Evolutionary conservation across 2,329 filamentous ascomycete species (phyloP), one percentile per base, ranked within the genome.

Genomic region (Fusarium keratoplasticum): DNA sequence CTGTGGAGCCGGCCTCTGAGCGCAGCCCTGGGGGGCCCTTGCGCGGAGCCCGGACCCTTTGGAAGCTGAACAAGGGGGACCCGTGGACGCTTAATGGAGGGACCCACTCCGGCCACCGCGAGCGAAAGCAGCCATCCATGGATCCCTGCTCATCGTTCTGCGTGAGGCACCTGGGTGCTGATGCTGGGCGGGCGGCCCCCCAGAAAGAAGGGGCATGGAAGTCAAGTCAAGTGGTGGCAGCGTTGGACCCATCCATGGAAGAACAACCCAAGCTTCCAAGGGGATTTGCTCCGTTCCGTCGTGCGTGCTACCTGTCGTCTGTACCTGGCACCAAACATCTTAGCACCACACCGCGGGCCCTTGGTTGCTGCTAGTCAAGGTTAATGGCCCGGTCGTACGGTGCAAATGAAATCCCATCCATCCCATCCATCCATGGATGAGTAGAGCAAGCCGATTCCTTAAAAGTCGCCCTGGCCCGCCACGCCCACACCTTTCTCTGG

Each of bases 331-430:
- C 72, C 75, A 67, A 76, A 70, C 63, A 66, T 54, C 64, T 71
- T 74, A 75, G 72, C 64, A 71, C 72, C 65, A 70, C 68, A 76
- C 74, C 73, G 54, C 69, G 67, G 66, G 44, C 68, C 55, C 70
- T 64, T 76, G 69, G 68, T 74, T 72, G 73, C 66, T 72, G 55
- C 74, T 55, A 67, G 63, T 63, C 69, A 72, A 77, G 70, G 67
- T 76, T 67, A 54, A 76, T 66, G 64, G 63, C 73, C 73, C 67
- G 69, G 76, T 78, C 74, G 73, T 78, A 78, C 69, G 76, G 76
- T 78, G 67, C 75, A 78, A 77, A 77, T 78, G 67, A 78, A 77
- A 67, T 70, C 69, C 65, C 59, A 62, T 58, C 44, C 40, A 69
- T 63, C 47, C 62, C 44, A 60, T 66, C 55, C 58, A 63, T 61